phyloP scores from a whole-genome alignment of 495 filamentous ascomycete species.

The Corynascus novoguineensis region DNA sequence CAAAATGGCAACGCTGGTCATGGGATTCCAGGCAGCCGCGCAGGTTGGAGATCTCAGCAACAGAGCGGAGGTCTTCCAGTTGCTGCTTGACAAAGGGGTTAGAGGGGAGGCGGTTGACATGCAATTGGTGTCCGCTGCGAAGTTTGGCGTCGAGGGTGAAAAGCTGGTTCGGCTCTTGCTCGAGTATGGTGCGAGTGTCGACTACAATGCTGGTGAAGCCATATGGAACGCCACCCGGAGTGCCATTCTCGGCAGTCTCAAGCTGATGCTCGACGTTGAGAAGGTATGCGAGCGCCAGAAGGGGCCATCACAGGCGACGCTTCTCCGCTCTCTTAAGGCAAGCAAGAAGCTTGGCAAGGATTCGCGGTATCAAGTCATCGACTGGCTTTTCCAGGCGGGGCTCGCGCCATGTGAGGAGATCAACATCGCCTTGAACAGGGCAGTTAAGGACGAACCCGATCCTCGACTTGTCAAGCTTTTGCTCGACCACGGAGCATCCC shows the following conservation, averaged over 20 bases:
- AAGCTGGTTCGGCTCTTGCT: conserved; percentile 40
- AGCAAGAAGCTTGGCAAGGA: conserved; percentile 38
- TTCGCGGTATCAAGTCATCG: conserved; percentile 37
- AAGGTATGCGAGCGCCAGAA: conserved; percentile 27
- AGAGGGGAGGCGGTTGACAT: conserved; percentile 39
- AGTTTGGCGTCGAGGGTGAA: conserved; percentile 41
- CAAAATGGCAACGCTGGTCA: conserved; percentile 31
- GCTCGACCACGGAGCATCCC: conserved; percentile 38
- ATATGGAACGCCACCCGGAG: conserved; percentile 43
- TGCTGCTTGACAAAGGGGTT: conserved; percentile 39
- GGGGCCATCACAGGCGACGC: conserved; percentile 34
- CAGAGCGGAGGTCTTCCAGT: conserved; percentile 37
- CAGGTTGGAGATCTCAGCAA: conserved; percentile 36
- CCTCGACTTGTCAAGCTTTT: conserved; percentile 38
- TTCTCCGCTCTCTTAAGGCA: conserved; percentile 41
- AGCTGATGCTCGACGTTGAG: conserved; percentile 40
- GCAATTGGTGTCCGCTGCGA: conserved; percentile 40
- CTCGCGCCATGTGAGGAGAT: conserved; percentile 36
- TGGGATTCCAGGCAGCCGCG: conserved; percentile 42
- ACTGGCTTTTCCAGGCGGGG: conserved; percentile 42
- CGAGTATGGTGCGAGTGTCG: conserved; percentile 37
- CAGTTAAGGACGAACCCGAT: conserved; percentile 43
- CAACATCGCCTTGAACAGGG: conserved; percentile 36
- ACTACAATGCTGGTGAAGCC: conserved; percentile 43
- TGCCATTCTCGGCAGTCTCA: conserved; percentile 38